Evolutionary conservation across 176 grass and related monocot species (phyloP), one percentile per base, ranked within the genome.

Genomic region (Avena atlantica): DNA sequence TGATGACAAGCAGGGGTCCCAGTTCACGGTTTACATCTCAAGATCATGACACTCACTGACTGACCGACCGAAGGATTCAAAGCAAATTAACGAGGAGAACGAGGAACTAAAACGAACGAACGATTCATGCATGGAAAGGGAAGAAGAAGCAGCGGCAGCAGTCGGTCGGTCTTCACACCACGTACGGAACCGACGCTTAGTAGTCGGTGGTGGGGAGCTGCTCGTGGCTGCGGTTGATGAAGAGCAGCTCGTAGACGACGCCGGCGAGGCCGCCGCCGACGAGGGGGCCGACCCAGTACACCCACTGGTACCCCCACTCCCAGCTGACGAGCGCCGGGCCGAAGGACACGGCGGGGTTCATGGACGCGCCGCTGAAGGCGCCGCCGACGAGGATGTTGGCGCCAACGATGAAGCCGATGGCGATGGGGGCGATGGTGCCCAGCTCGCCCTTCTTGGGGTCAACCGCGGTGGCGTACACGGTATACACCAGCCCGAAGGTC

Each of bases 401-500:
- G 8, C 97, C 97, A 0, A 99, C 94, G 80, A 99, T 94, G 91
- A 96, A 96, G 75, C 97, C 97, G 83, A 99, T 94, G 66, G 97
- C 97, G 60, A 99, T 83, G 29, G 97, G 97, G 17, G 94, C 94
- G 80, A 94, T 96, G 84, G 96, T 96, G 68, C 94, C 92, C 31
- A 96, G 85, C 79, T 50, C 92, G 65, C 93, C 97, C 91, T 87
- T 93, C 91, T 92, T 98, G 13, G 93, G 92, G 91, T 98, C 96
- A 0, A 98, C 24, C 5, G 97, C 94, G 0, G 97, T 99, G 61
- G 97, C 94, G 82, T 99, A 99, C 27, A 99, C 97, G 5, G 97
- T 99, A 92, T 99, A 96, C 2, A 99, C 97, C 1, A 99, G 92
- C 7, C 97, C 97, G 91, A 99, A 99, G 83, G 97, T 99, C 97